Evolutionary conservation across 768 basidiomycete genomes (phyloP), one percentile per base, ranked within the genome.

Genomic region (Dictyophora rubrovolvata): DNA sequence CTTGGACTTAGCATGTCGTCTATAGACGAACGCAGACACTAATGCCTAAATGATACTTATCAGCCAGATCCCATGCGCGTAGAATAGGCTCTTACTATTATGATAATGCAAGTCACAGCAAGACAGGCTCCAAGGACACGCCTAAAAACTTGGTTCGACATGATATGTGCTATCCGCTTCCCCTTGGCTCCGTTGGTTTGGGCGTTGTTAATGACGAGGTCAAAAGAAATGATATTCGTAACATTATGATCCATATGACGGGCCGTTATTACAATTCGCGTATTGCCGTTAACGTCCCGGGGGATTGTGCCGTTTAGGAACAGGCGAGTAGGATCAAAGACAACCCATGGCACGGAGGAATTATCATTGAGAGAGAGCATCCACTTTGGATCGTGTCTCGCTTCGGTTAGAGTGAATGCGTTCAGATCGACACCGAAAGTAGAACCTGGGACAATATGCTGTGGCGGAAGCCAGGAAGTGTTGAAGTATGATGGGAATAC

Each of bases 401-500:
- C 86, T 79, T 70, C 78, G 85, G 34, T 73, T 72, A 1, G 68
- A 64, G 16, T 28, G 35, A 51, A 59, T 10, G 22, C 48, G 37
- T 23, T 51, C 37, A 93, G 73, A 63, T 76, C 69, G 65, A 88
- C 84, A 7, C 73, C 64, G 48, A 90, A 71, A 2, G 68, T 48
- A 53, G 77, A 69, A 9, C 81, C 82, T 14, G 79, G 80, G 22
- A 75, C 72, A 42, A 76, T 78, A 52, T 79, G 71, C 53, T 86
- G 71, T 20, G 82, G 75, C 17, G 86, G 81, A 48, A 91, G 71
- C 34, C 73, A 70, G 20, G 81, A 73, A 20, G 73, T 62, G 11
- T 78, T 73, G 73, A 96, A 95, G 69, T 81, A 88, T 3, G 90
- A 87, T 3, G 85, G 78, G 9, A 86, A 81, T 20, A 89, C 68